phyloP scores from a whole-genome alignment of 2,329 filamentous ascomycete species.

The Trichoderma koningiopsis region DNA sequence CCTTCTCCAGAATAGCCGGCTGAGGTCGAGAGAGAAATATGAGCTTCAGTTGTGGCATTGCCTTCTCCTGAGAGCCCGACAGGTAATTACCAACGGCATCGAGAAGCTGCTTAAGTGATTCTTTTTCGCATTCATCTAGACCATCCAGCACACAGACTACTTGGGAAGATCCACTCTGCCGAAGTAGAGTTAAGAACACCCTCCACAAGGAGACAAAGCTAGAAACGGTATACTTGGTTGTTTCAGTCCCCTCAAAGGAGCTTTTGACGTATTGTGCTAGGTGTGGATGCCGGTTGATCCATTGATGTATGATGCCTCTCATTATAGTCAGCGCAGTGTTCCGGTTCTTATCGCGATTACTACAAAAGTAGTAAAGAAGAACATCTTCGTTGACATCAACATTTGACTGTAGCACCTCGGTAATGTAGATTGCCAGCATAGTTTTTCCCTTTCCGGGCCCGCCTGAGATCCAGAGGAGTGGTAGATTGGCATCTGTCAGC shows the following conservation, averaged over 20 bases:
- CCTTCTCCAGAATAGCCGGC: slow-evolving; percentile 4
- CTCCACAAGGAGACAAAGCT: slow-evolving; percentile 16
- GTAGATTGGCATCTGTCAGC: not conserved
- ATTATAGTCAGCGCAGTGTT: slow-evolving; percentile 10
- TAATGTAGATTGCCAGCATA: slow-evolving; percentile 13
- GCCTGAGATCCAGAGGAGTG: slow-evolving; percentile 11
- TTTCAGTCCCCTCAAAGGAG: slow-evolving; percentile 11
- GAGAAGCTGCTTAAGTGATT: slow-evolving; percentile 10
- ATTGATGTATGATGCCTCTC: slow-evolving; percentile 21
- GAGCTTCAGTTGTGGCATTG: slow-evolving; percentile 4
- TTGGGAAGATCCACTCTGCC: not conserved
- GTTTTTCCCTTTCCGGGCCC: slow-evolving; percentile 15
- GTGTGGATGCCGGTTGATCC: slow-evolving; percentile 1
- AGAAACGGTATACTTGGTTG: slow-evolving; percentile 15
- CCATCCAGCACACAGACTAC: slow-evolving; percentile 16
- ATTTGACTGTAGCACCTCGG: not conserved
- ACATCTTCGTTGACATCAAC: not conserved
- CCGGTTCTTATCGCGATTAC: slow-evolving; percentile 12
- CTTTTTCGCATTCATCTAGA: slow-evolving; percentile 18
- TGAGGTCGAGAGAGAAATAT: slow-evolving; percentile 10
- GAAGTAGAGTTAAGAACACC: slow-evolving; percentile 11
- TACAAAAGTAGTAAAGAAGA: slow-evolving; percentile 14
- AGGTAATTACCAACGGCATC: slow-evolving; percentile 5
- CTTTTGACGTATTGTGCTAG: not conserved
- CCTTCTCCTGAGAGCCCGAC: not conserved